phyloP scores from a whole-genome alignment of 1,284 basidiomycete species.

The Trichosporon coremiiforme region DNA sequence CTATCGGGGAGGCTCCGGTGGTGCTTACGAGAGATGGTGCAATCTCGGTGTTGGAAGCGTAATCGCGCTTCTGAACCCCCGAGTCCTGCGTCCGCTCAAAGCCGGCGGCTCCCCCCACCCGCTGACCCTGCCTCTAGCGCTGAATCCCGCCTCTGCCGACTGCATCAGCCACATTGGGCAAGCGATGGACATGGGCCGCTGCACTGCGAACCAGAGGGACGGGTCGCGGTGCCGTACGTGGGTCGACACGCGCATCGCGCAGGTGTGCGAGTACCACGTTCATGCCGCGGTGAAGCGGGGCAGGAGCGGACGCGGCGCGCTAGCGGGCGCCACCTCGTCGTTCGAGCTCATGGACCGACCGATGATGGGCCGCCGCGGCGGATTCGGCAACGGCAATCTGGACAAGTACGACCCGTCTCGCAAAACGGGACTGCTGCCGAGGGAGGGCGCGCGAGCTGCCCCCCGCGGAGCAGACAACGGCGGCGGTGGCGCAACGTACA shows the following conservation, averaged over 20 bases:
- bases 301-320: constrained; percentile 75
- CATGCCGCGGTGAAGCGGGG: constrained; percentile 74
- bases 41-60: constrained; percentile 86
- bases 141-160: constrained; percentile 78
- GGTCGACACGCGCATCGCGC: constrained; percentile 74
- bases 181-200: constrained; percentile 81
- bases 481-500: constrained; percentile 68
- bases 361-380: constrained; percentile 24
- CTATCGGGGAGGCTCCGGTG: constrained; percentile 83
- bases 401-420: constrained; percentile 64
- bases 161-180: constrained; percentile 83
- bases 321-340: constrained; percentile 50
- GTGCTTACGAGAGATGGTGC: constrained; percentile 82
- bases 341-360: constrained; percentile 32
- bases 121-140: constrained; percentile 75
- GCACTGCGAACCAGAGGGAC: constrained; percentile 72
- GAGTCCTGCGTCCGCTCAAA: constrained; percentile 78
- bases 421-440: constrained; percentile 51
- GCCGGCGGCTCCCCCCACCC: constrained; percentile 68
- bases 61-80: constrained; percentile 84
- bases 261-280: constrained; percentile 87
- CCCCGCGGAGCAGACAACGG: constrained; percentile 43
- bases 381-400: constrained; percentile 37
- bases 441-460: constrained; percentile 36
- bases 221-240: constrained; percentile 79